phyloP scores from a whole-genome alignment of 345 rosid genomes.

The Raphanus raphanistrum region DNA sequence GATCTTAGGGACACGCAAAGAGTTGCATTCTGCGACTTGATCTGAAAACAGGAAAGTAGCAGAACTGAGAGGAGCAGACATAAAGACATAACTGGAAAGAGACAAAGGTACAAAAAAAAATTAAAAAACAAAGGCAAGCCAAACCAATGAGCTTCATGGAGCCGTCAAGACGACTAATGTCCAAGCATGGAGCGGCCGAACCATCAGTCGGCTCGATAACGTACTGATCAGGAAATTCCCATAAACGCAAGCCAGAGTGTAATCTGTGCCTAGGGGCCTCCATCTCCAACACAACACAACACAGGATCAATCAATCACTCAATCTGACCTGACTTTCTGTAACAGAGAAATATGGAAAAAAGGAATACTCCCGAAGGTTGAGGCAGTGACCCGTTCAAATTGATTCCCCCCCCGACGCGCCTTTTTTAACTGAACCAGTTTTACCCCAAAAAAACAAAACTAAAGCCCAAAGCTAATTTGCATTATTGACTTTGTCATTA shows the following conservation, averaged over 20 bases:
- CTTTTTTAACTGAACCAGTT: not conserved
- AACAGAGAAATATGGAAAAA: not conserved
- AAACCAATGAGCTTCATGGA: constrained; percentile 69
- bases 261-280: constrained; percentile 66
- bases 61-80: not conserved
- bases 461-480: constrained; percentile 3
- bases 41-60: constrained; percentile 40
- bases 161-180: constrained; percentile 70
- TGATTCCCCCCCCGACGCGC: constrained; percentile 6
- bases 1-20: constrained; percentile 81
- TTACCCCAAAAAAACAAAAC: not conserved
- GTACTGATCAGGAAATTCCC: constrained; percentile 96
- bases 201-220: constrained; percentile 93
- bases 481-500: not conserved
- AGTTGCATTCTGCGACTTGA: constrained; percentile 65
- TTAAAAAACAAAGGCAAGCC: constrained; percentile 9
- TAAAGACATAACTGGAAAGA: not conserved
- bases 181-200: constrained; percentile 60
- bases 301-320: not conserved
- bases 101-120: not conserved
- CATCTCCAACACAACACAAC: constrained; percentile 46
- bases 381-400: constrained; percentile 25
- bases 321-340: not conserved
- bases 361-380: not conserved
- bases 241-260: constrained; percentile 75